Percentiles rank a stretch among this genome's conserved stretches.
Evolutionary conservation across 2,329 filamentous ascomycete genomes (phyloP).

Genomic region (Xylaria sp.): DNA sequence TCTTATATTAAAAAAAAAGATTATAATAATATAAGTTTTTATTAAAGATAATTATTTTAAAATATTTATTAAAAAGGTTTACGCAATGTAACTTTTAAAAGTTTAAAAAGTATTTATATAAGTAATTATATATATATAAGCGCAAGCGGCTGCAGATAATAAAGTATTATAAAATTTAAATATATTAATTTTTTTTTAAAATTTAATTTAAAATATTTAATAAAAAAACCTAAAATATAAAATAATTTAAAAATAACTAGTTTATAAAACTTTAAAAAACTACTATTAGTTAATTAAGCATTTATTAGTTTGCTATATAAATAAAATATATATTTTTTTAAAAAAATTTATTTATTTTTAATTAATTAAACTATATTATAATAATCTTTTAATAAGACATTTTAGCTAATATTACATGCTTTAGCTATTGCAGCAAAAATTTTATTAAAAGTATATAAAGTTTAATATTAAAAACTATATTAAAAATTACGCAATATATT

Average conservation of each 20-base stretch:
- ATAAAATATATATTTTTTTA: no score
- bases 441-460: constrained; percentile 1
- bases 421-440: not conserved
- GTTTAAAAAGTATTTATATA: no score
- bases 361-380: not conserved
- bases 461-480: not conserved
- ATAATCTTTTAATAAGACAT: not conserved
- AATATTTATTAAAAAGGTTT: no score
- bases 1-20: not conserved
- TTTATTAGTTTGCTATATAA: not conserved
- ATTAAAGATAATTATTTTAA: no score
- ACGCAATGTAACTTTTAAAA: no score
- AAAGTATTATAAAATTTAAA: not conserved
- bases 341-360: not conserved
- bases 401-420: not conserved
- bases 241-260: not conserved
- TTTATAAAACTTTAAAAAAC: not conserved
- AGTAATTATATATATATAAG: no score
- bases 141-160: no score
- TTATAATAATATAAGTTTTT: no score
- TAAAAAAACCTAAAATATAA: not conserved
- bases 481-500: not conserved
- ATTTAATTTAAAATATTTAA: not conserved
- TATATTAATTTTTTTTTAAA: not conserved
- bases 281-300: not conserved